phyloP scores from a whole-genome alignment of 2,329 filamentous ascomycete species.

The Aspergillus fijiensis region DNA sequence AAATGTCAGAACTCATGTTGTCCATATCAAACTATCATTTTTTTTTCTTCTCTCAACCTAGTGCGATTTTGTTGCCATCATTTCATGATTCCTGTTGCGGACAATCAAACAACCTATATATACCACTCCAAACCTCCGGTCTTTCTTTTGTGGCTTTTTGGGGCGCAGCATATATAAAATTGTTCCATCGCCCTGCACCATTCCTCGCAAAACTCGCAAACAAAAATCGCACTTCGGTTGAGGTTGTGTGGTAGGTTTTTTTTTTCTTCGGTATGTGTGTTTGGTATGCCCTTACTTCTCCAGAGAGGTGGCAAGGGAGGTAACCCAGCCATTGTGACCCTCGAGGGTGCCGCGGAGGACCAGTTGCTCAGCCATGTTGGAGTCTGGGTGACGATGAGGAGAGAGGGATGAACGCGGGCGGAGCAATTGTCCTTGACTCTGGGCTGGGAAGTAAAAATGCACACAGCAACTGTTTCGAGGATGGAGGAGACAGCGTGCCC shows the following conservation, averaged over 20 bases:
- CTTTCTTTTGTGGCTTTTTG: slow-evolving; percentile 1
- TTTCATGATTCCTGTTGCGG: not conserved
- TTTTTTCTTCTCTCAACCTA: slow-evolving; percentile 1
- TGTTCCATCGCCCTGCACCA: slow-evolving; percentile 6
- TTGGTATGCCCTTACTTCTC: slow-evolving; percentile 73
- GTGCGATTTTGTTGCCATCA: not conserved
- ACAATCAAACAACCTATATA: slow-evolving; percentile 1
- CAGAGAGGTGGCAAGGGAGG: slow-evolving; percentile 94
- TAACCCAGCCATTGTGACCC: slow-evolving; percentile 99
- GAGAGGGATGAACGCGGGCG: slow-evolving; percentile 39
- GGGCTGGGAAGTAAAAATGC: slow-evolving; percentile 38
- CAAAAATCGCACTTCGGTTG: slow-evolving; percentile 2
- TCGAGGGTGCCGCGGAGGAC: slow-evolving; percentile 96
- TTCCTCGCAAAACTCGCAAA: not conserved
- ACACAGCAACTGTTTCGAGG: slow-evolving; percentile 30
- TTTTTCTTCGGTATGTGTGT: slow-evolving; percentile 4
- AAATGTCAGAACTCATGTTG: slow-evolving; percentile 38
- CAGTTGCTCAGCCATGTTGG: slow-evolving; percentile 83
- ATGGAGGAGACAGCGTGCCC: slow-evolving; percentile 33
- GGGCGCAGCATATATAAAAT: slow-evolving; percentile 11
- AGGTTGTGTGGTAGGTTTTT: slow-evolving; percentile 1
- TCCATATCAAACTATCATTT: slow-evolving; percentile 25
- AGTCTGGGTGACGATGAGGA: slow-evolving; percentile 40
- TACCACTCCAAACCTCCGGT: not conserved
- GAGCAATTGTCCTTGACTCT: slow-evolving; percentile 44